These are phyloP conservation scores for Trametes cingulata DNA, from an alignment of 768 basidiomycete species.

Conservation along the genomic window DNA sequence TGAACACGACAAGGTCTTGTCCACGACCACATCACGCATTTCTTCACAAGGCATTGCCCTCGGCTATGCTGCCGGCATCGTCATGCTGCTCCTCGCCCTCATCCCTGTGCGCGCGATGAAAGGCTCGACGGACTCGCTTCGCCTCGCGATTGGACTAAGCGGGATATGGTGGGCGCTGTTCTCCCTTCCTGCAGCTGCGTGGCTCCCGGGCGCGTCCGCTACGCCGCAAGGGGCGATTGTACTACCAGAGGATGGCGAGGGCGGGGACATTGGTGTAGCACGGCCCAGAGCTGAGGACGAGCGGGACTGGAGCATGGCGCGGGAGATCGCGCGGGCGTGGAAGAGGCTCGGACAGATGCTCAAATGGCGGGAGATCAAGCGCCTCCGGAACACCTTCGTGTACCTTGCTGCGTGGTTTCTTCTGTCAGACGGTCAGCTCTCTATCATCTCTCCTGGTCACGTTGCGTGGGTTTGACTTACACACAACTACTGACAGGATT, in stretches of 20 bases:
- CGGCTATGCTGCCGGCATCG: constrained; percentile 83
- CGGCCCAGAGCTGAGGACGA: neutral
- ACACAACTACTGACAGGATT: constrained; percentile 55
- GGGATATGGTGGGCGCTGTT: constrained; percentile 89
- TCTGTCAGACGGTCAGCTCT: constrained; percentile 76
- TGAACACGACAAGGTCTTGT: constrained; percentile 59
- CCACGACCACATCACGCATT: constrained; percentile 76
- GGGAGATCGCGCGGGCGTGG: constrained; percentile 74
- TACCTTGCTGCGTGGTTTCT: constrained; percentile 95
- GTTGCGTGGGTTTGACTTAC: neutral
- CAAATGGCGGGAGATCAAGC: constrained; percentile 66
- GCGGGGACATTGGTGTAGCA: neutral
- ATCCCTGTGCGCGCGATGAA: constrained; percentile 74
- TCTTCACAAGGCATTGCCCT: constrained; percentile 85
- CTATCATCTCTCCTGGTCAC: too few relatives aligned
- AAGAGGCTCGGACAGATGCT: constrained; percentile 74
- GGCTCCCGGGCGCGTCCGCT: constrained; percentile 53
- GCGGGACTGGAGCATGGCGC: constrained; percentile 44
- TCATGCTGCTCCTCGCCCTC: constrained; percentile 69
- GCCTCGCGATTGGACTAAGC: constrained; percentile 81
- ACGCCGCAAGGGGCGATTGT: constrained; percentile 9
- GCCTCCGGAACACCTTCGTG: constrained; percentile 80
- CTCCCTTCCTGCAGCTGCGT: constrained; percentile 74
- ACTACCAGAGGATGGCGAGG: constrained; percentile 18
- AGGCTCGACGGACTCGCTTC: constrained; percentile 76